Conservation (phyloP, 306 rosid species). For the Cucurbita pepo region DNA sequence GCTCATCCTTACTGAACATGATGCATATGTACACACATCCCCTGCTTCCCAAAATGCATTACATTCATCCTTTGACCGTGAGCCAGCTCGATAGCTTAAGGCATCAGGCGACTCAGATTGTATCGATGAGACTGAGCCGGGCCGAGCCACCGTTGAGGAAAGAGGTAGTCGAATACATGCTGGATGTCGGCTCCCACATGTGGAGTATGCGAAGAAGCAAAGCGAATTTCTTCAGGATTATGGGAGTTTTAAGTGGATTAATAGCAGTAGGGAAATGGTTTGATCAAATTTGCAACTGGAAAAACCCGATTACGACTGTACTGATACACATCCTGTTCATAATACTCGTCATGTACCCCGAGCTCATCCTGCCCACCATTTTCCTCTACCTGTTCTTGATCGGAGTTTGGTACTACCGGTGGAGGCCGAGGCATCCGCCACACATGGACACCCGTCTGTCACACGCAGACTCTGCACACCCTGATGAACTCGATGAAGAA, state of each 20-base stretch:
- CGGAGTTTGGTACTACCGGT: conserved; percentile 92
- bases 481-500: conserved; percentile 89
- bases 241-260: conserved; percentile 78
- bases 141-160: conserved; percentile 88
- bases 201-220: conserved; percentile 99
- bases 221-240: conserved; percentile 86
- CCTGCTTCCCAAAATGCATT: conserved; percentile 90
- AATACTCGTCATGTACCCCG: conserved; percentile 91
- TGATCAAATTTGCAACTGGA: conserved; percentile 95
- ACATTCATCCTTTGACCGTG: conserved; percentile 73
- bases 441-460: conserved; percentile 99
- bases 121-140: conserved; percentile 66
- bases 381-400: conserved; percentile 94
- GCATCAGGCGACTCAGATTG: conserved; percentile 92
- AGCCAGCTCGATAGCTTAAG: conserved; percentile 88
- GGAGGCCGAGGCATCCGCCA: conserved; percentile 99
- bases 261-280: conserved; percentile 97
- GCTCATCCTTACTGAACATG: conserved; percentile 87
- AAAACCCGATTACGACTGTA: conserved; percentile 83
- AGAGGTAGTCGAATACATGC: conserved; percentile 90
- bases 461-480: conserved; percentile 72
- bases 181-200: conserved; percentile 92
- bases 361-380: conserved; percentile 85
- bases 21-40: conserved; percentile 97
- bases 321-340: conserved; percentile 75